A percentile compares a stretch with the other conserved stretches of the same genome.
These are phyloP conservation scores for Ilyonectria mors-panacis DNA, from an alignment of 2,329 filamentous ascomycete species.

Conservation along the genomic window DNA sequence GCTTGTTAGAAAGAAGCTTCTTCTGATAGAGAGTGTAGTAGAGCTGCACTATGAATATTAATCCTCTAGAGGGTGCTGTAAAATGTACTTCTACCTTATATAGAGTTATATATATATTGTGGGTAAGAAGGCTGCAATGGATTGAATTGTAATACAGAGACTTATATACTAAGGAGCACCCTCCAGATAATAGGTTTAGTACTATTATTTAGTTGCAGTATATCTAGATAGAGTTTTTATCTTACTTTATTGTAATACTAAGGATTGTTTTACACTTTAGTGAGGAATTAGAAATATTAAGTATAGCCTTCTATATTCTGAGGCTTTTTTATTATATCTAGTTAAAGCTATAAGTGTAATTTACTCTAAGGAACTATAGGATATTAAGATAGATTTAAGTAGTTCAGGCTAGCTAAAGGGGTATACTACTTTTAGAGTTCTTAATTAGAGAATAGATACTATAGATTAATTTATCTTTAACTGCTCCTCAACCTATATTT, in stretches of 20 bases:
- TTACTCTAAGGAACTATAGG: conserved; percentile 25
- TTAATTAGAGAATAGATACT: conserved; percentile 8
- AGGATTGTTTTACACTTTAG: conserved; percentile 13
- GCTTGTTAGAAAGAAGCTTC: conserved; percentile 14
- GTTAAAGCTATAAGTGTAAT: neutral
- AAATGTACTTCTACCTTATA: conserved; percentile 31
- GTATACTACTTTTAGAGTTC: neutral
- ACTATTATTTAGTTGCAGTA: neutral
- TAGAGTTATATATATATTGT: conserved; percentile 33
- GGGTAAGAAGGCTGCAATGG: conserved; percentile 40
- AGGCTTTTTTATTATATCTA: conserved; percentile 32
- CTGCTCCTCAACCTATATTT: conserved; percentile 4
- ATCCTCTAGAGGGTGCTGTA: conserved; percentile 27
- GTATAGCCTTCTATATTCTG: conserved; percentile 34
- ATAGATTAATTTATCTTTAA: conserved; percentile 41
- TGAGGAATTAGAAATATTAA: conserved; percentile 15
- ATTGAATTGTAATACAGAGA: conserved; percentile 41
- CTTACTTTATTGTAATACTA: conserved; percentile 25
- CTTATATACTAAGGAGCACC: conserved; percentile 1
- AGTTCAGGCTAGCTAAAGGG: conserved; percentile 37
- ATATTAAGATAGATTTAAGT: conserved; percentile 40
- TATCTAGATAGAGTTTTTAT: conserved; percentile 28
- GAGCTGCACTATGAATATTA: conserved; percentile 38
- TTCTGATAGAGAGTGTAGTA: conserved; percentile 44
- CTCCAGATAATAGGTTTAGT: neutral